These are phyloP conservation scores for Macrolepiota dolichaula DNA, from an alignment of 768 basidiomycete species.

Conservation along the genomic window DNA sequence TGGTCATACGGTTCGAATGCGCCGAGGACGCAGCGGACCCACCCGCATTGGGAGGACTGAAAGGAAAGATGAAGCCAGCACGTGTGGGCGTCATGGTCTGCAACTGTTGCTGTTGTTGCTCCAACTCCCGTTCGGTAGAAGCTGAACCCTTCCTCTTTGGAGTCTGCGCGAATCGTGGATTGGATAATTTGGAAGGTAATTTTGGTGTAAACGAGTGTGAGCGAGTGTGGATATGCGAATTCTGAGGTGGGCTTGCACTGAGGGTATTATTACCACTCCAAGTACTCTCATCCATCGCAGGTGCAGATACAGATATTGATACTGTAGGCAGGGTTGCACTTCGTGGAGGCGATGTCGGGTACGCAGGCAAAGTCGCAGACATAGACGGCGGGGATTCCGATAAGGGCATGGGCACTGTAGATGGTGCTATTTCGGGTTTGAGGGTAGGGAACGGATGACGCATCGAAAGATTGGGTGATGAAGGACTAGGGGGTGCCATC, in stretches of 20 bases:
- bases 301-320: conserved; percentile 47
- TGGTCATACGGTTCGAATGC: conserved; percentile 18
- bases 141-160: conserved; percentile 55
- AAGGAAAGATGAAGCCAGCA: conserved; percentile 1
- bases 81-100: conserved; percentile 11
- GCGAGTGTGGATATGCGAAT: conserved; percentile 54
- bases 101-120: neutral
- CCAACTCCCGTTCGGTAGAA: conserved; percentile 11
- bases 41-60: neutral
- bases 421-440: conserved; percentile 27
- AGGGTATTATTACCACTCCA: neutral
- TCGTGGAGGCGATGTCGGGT: conserved; percentile 21
- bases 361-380: conserved; percentile 10
- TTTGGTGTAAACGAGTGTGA: conserved; percentile 73
- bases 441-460: conserved; percentile 42
- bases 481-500: conserved; percentile 31
- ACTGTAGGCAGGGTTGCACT: conserved; percentile 34
- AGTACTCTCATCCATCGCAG: conserved; percentile 30
- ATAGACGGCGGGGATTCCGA: no score
- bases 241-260: conserved; percentile 8
- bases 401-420: neutral
- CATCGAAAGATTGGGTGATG: conserved; percentile 26
- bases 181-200: conserved; percentile 63
- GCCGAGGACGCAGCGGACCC: neutral
- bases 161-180: conserved; percentile 31